Percentiles rank a stretch among this genome's conserved stretches.
phyloP scores from a whole-genome alignment of 257 asterid genomes.

The Striga asiatica region DNA sequence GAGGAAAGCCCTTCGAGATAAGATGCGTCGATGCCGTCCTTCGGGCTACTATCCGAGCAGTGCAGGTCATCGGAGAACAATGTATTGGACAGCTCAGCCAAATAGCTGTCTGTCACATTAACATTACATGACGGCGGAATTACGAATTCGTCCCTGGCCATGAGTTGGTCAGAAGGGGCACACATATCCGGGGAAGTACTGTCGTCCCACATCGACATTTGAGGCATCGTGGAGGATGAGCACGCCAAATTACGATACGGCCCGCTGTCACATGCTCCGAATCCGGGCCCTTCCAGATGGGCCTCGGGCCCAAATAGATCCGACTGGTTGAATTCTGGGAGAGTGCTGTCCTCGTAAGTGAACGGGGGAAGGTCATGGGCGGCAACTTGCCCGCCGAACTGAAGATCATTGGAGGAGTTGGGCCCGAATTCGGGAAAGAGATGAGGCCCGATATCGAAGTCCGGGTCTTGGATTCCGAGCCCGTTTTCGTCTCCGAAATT shows the following conservation, averaged over 20 bases:
- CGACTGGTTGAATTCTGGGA: conserved; percentile 5
- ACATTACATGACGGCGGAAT: conserved; percentile 5
- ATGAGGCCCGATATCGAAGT: conserved; percentile 1
- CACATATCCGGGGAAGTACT: conserved; percentile 18
- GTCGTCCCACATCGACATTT: conserved; percentile 31
- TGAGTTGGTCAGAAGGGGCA: conserved; percentile 24
- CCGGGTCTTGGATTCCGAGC: conserved; percentile 31
- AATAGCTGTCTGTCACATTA: conserved; percentile 19
- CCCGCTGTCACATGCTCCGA: too few species aligned
- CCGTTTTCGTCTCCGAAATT: conserved; percentile 15
- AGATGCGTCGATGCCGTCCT: conserved; percentile 30
- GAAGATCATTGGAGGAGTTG: background rate
- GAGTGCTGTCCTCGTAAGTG: too few species aligned
- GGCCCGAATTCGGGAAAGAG: background rate
- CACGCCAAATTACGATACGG: conserved; percentile 28
- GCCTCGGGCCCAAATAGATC: conserved; percentile 26
- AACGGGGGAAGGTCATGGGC: too few species aligned
- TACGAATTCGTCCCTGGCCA: conserved; percentile 12
- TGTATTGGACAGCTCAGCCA: conserved; percentile 29
- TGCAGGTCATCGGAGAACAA: conserved; percentile 39
- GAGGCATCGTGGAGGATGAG: conserved; percentile 27
- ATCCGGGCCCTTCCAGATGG: too few species aligned
- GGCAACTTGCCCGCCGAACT: too few species aligned
- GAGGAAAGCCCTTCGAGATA: conserved; percentile 44
- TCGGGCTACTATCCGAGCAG: conserved; percentile 25